Evolutionary conservation across 1,284 basidiomycete genomes (phyloP).

Genomic region (Erythrobasidium hasegawianum): DNA sequence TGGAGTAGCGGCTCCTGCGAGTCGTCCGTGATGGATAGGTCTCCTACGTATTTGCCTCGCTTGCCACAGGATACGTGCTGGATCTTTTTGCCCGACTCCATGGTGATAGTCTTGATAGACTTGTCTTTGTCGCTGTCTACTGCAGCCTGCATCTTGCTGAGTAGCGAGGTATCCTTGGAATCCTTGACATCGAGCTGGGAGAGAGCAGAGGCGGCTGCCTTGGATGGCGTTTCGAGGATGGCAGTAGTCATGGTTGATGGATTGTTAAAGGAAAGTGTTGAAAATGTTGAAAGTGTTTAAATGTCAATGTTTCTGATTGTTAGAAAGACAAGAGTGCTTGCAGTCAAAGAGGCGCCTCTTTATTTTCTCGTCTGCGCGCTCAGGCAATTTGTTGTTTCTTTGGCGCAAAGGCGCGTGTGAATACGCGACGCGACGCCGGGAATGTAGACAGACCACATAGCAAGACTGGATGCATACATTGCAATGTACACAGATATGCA

Average conservation of each 20-base stretch:
- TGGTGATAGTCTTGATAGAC: slow-evolving; percentile 10
- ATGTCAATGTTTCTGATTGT: neutral
- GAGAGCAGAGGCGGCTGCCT: slow-evolving; percentile 52
- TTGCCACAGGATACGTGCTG: slow-evolving; percentile 12
- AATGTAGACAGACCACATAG: no score
- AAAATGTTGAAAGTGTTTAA: no score
- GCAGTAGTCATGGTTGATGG: slow-evolving; percentile 40
- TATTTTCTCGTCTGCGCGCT: no score
- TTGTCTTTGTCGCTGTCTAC: slow-evolving; percentile 8
- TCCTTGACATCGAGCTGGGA: slow-evolving; percentile 25
- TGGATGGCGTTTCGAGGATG: slow-evolving; percentile 52
- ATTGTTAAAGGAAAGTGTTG: no score
- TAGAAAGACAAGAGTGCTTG: slow-evolving; percentile 6
- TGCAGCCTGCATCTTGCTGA: slow-evolving; percentile 29
- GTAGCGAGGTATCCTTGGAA: slow-evolving; percentile 8
- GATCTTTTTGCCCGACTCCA: slow-evolving; percentile 11
- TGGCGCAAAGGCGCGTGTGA: no score
- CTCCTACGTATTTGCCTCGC: slow-evolving; percentile 46
- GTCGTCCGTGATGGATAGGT: slow-evolving; percentile 47
- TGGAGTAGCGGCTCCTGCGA: slow-evolving; percentile 47
- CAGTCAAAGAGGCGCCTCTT: no score
- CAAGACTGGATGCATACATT: no score
- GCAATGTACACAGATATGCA: no score
- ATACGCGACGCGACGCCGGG: no score
- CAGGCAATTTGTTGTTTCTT: no score